Percentiles rank a stretch among this genome's conserved stretches.
Conservation (phyloP, 2,329 filamentous ascomycete genomes). For the Ophioceras dolichostomum region DNA sequence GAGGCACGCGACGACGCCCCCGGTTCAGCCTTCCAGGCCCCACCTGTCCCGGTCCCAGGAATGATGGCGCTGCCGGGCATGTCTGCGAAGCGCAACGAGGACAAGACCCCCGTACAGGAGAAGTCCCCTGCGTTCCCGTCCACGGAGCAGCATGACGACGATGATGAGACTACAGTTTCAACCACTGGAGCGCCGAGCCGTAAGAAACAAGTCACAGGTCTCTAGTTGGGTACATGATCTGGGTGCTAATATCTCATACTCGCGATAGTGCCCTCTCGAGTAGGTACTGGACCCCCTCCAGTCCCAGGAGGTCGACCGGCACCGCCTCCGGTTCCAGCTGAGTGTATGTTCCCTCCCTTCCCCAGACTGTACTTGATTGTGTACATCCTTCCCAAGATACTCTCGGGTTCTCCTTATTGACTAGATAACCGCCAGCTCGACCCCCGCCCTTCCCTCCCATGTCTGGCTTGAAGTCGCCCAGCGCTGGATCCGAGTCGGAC, state of each 20-base stretch:
- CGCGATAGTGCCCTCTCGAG: slow-evolving; percentile 15
- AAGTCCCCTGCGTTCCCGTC: slow-evolving; percentile 18
- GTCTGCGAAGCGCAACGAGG: slow-evolving; percentile 38
- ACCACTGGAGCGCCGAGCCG: slow-evolving; percentile 10
- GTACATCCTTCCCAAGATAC: not conserved
- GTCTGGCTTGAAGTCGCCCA: slow-evolving; percentile 48
- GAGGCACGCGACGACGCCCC: slow-evolving; percentile 32
- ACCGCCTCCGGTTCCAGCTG: slow-evolving; percentile 45
- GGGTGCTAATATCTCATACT: slow-evolving; percentile 13
- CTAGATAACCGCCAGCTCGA: slow-evolving; percentile 36
- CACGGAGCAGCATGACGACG: slow-evolving; percentile 14
- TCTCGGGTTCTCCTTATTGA: not conserved
- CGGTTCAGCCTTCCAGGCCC: slow-evolving; percentile 30
- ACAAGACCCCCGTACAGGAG: slow-evolving; percentile 32
- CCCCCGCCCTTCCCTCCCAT: slow-evolving; percentile 40
- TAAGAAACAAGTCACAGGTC: no score
- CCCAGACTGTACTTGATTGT: slow-evolving; percentile 13
- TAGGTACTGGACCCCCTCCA: slow-evolving; percentile 25
- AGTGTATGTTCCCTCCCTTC: slow-evolving; percentile 36
- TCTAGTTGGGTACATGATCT: no score
- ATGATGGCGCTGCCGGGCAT: slow-evolving; percentile 64
- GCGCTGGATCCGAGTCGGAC: slow-evolving; percentile 74
- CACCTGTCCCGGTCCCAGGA: slow-evolving; percentile 44
- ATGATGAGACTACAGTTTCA: no score
- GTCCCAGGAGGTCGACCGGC: slow-evolving; percentile 38